phyloP scores from a whole-genome alignment of 345 rosid species.

The Eutrema yunnanense region DNA sequence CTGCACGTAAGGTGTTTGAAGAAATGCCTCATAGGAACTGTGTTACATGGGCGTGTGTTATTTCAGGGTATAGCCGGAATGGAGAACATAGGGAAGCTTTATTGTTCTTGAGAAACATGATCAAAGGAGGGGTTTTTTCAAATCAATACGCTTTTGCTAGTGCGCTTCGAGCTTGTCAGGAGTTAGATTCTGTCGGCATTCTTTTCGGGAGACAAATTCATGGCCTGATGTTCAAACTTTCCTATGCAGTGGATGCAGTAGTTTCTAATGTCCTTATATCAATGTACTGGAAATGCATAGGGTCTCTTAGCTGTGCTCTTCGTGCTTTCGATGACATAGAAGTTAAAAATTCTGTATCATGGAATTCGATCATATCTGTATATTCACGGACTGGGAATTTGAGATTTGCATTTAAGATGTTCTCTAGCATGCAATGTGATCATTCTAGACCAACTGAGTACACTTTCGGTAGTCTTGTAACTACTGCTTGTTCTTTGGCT shows the following conservation, averaged over 20 bases:
- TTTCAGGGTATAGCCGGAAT: slow-evolving; percentile 61
- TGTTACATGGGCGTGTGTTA: slow-evolving; percentile 76
- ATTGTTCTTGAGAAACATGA: slow-evolving; percentile 45
- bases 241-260: slow-evolving; percentile 42
- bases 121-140: slow-evolving; percentile 40
- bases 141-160: slow-evolving; percentile 67
- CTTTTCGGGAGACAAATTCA: slow-evolving; percentile 70
- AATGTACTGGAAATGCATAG: slow-evolving; percentile 57
- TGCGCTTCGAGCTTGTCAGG: slow-evolving; percentile 70
- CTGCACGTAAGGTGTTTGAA: slow-evolving; percentile 58
- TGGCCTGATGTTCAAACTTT: slow-evolving; percentile 55
- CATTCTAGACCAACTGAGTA: slow-evolving; percentile 67
- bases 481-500: slow-evolving; percentile 50
- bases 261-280: slow-evolving; percentile 69
- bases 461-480: slow-evolving; percentile 77
- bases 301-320: slow-evolving; percentile 38
- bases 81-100: slow-evolving; percentile 53
- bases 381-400: slow-evolving; percentile 55
- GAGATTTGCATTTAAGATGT: slow-evolving; percentile 51
- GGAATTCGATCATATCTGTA: slow-evolving; percentile 71
- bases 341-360: slow-evolving; percentile 53
- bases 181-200: slow-evolving; percentile 35
- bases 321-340: slow-evolving; percentile 58
- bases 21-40: slow-evolving; percentile 69
- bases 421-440: slow-evolving; percentile 55